Evolutionary conservation across 352 stramenopile genomes (phyloP), one percentile per base, ranked within the genome.

Genomic region (Bremia lactucae): DNA sequence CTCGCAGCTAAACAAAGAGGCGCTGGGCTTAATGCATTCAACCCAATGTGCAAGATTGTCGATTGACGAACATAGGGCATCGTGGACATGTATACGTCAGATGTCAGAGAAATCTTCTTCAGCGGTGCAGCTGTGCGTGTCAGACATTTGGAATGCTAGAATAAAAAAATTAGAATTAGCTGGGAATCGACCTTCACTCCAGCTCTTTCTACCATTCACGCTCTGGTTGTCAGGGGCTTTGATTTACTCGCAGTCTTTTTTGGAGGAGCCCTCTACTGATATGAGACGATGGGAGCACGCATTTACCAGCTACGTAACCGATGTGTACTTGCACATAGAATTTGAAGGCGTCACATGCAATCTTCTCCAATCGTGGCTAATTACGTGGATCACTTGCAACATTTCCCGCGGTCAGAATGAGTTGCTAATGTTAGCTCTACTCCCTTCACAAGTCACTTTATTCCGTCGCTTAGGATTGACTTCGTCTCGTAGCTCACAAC

Each of bases 311-410:
- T 68, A 72, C 22, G 41, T 72, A 31, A 64, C 58, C 0, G 52
- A 67, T 26, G 14, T 86, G 42, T 88, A 85, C 26, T 46, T 88
- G n/a, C 64, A 51, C 1, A 19, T 86, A 4, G 46, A 88, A 44
- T 88, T 83, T 34, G 25, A 65, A 29, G 46, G 39, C 21, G 45
- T 62, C 20, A 38, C 41, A 2, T 39, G 29, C 8, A 39, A 36
- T 5, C 49, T 88, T 0, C 33, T 72, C 0, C 26, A 31, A 6
- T 29, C 52, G 6, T 88, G 72, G 75, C 18, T 88, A 6, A 39
- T 21, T 15, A 67, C 55, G 8, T 86, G 70, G 75, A 49, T 83
- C 10, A 52, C 37, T 13, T 58, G 46, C 24, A 72, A 67, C 21
- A 34, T 74, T 6, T 29, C 46, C n/a, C 45, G 47, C 31, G 46